A percentile compares a stretch with the other conserved stretches of the same genome.
phyloP scores from a whole-genome alignment of 495 filamentous ascomycete genomes.

The Lophiotrema nucula region DNA sequence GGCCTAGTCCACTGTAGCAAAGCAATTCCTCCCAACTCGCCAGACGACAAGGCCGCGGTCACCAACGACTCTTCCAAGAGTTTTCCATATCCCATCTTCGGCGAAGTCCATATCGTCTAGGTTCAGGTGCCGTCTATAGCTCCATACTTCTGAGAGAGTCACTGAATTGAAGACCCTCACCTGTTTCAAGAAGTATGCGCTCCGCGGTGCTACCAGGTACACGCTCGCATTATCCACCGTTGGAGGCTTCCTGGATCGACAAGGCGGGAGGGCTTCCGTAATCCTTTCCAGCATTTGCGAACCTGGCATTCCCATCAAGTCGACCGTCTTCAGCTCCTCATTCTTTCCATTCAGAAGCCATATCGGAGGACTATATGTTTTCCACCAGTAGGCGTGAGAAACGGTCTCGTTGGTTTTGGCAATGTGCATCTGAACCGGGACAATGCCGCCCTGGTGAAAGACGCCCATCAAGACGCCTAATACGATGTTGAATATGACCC shows the following conservation, averaged over 20 bases:
- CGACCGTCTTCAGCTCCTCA: conserved; percentile 61
- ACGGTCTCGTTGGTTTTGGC: conserved; percentile 44
- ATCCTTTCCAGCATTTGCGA: conserved; percentile 60
- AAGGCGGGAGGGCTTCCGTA: conserved; percentile 48
- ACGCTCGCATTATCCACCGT: conserved; percentile 25
- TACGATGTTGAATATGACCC: conserved; percentile 79
- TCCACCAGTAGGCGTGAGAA: conserved; percentile 90
- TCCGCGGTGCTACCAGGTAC: conserved; percentile 49
- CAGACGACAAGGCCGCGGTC: conserved; percentile 78
- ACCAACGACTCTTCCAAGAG: conserved; percentile 72
- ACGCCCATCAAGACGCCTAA: conserved; percentile 83
- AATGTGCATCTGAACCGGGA: conserved; percentile 69
- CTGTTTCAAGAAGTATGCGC: conserved; percentile 60
- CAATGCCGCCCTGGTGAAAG: conserved; percentile 91
- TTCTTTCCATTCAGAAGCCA: conserved; percentile 84
- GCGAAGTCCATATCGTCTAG: conserved; percentile 91
- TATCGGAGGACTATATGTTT: conserved; percentile 89
- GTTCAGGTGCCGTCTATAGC: conserved; percentile 71
- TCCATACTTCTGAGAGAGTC: conserved; percentile 67
- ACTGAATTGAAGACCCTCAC: conserved; percentile 44
- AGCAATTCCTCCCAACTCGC: conserved; percentile 54
- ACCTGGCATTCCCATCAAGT: conserved; percentile 79
- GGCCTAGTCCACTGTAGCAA: too few species aligned
- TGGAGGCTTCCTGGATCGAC: conserved; percentile 28
- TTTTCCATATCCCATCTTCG: conserved; percentile 75